Conservation (phyloP, 2,329 filamentous ascomycete species). For the Fulvia fulva region DNA sequence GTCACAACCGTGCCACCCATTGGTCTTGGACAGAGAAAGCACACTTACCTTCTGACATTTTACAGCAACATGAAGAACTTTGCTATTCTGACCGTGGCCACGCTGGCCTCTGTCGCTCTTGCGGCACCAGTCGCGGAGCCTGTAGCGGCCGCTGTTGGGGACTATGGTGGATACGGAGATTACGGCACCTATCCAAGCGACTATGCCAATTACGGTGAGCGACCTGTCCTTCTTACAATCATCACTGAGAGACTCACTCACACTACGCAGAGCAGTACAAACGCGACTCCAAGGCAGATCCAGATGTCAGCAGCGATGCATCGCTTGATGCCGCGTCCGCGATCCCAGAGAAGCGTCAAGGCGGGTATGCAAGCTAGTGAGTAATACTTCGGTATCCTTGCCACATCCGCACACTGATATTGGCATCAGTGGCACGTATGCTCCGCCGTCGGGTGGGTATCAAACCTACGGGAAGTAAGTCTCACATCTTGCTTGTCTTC, state of each 20-base stretch:
- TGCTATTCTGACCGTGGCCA: conserved; percentile 10
- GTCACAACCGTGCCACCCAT: too few species aligned
- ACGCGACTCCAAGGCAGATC: conserved; percentile 7
- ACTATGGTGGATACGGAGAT: background rate
- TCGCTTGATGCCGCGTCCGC: conserved; percentile 1
- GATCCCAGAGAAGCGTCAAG: conserved; percentile 6
- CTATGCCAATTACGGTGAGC: background rate
- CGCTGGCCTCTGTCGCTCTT: conserved; percentile 9
- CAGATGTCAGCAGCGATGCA: conserved; percentile 4
- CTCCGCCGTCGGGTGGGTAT: background rate
- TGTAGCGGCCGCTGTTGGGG: too few species aligned
- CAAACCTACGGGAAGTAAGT: background rate
- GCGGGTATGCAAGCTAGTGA: background rate
- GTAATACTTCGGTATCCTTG: background rate
- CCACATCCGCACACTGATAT: too few species aligned
- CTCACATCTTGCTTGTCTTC: background rate
- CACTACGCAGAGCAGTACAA: background rate
- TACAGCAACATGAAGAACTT: conserved; percentile 14
- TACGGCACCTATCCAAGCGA: background rate
- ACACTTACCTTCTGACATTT: too few species aligned
- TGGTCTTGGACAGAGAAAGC: too few species aligned
- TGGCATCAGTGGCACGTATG: background rate
- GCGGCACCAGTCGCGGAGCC: conserved; percentile 9
- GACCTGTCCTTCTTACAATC: background rate
- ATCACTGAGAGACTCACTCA: too few species aligned